Conservation (phyloP, 495 filamentous ascomycete species). For the Penicillium samsonianum region DNA sequence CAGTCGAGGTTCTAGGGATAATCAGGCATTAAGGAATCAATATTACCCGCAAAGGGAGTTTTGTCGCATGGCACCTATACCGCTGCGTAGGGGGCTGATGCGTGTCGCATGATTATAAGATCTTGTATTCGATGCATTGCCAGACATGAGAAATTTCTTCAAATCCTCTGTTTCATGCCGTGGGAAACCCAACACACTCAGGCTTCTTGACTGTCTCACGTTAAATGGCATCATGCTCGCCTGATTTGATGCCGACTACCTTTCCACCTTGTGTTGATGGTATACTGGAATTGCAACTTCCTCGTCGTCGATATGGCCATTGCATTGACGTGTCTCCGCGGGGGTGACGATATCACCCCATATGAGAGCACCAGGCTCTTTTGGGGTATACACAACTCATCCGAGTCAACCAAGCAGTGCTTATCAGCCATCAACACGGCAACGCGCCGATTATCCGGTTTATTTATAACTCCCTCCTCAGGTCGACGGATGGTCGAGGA, state of each 20-base stretch:
- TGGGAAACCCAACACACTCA: not conserved
- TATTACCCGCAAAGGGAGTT: too few relatives aligned
- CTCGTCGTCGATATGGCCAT: not conserved
- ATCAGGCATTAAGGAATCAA: too few relatives aligned
- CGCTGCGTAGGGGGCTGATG: too few relatives aligned
- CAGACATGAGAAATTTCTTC: not conserved
- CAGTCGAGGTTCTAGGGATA: too few relatives aligned
- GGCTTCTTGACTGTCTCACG: not conserved
- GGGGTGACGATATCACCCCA: not conserved
- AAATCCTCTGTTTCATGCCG: not conserved
- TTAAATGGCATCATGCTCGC: not conserved
- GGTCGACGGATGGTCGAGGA: not conserved
- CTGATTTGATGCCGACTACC: not conserved
- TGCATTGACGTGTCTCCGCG: not conserved
- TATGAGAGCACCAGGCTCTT: not conserved
- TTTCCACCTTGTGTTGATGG: not conserved
- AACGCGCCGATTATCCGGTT: not conserved
- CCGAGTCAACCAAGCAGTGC: not conserved
- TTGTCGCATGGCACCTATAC: too few relatives aligned
- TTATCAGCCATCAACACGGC: not conserved
- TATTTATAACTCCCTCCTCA: not conserved
- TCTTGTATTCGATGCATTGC: not conserved
- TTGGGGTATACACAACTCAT: not conserved
- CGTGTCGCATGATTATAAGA: not conserved
- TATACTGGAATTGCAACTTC: not conserved